Conservation (phyloP, 805 yeast genomes). For the Zygosaccharomyces lentus region DNA sequence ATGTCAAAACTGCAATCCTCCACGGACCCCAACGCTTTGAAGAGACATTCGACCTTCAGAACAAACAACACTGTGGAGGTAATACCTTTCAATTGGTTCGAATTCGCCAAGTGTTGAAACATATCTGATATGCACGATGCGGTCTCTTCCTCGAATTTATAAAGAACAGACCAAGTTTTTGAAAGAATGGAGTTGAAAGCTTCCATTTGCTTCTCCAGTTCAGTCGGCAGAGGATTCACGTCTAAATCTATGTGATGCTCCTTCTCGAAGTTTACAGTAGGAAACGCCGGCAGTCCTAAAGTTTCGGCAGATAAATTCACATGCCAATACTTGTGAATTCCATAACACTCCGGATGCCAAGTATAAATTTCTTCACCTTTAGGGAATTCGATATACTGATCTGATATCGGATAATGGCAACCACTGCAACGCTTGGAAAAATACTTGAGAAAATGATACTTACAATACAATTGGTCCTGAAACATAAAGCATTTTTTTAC, state of each 20-base stretch:
- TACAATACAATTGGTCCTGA: slow-evolving; percentile 78
- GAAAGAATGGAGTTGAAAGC: slow-evolving; percentile 56
- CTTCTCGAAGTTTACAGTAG: slow-evolving; percentile 25
- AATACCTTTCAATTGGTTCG: slow-evolving; percentile 64
- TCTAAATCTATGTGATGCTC: slow-evolving; percentile 26
- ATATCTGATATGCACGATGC: slow-evolving; percentile 88
- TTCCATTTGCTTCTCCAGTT: slow-evolving; percentile 55
- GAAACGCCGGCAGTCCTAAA: slow-evolving; percentile 43
- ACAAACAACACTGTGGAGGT: slow-evolving; percentile 68
- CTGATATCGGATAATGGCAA: slow-evolving; percentile 83
- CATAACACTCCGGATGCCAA: slow-evolving; percentile 99
- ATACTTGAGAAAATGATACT: slow-evolving; percentile 80
- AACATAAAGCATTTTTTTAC: slow-evolving; percentile 90
- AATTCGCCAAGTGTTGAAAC: slow-evolving; percentile 78
- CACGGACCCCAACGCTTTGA: slow-evolving; percentile 64
- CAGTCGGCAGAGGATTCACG: slow-evolving; percentile 41
- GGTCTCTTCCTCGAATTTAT: slow-evolving; percentile 84
- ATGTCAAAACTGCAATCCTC: slow-evolving; percentile 21
- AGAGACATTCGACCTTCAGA: slow-evolving; percentile 67
- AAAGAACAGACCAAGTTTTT: slow-evolving; percentile 80
- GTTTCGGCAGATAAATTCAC: slow-evolving; percentile 65
- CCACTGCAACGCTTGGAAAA: slow-evolving; percentile 92
- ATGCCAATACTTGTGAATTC: slow-evolving; percentile 97
- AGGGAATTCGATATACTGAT: slow-evolving; percentile 89
- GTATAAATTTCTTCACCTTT: slow-evolving; percentile 89